Conservation (phyloP, 2,329 filamentous ascomycete species). For the Alternaria tenuissima region DNA sequence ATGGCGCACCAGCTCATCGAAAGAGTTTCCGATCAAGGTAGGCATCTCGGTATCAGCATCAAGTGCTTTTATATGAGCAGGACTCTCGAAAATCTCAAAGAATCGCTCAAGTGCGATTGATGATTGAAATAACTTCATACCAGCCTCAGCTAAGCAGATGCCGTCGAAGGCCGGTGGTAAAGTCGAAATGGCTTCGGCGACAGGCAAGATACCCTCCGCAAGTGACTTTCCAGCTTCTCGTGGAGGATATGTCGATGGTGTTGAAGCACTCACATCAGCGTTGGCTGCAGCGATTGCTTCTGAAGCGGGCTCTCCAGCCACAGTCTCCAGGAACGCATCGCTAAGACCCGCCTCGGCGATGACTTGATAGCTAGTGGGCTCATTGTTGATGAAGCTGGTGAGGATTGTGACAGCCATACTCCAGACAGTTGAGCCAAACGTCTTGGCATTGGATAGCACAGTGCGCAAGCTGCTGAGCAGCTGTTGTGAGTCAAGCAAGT, state of each 20-base stretch:
- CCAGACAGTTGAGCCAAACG: constrained; percentile 94
- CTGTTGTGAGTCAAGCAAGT: constrained; percentile 91
- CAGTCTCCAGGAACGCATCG: constrained; percentile 81
- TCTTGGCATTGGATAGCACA: constrained; percentile 79
- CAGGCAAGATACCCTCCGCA: constrained; percentile 81
- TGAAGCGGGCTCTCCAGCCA: constrained; percentile 61
- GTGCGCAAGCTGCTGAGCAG: constrained; percentile 79
- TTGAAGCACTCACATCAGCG: constrained; percentile 22
- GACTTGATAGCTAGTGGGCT: constrained; percentile 95
- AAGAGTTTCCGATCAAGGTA: constrained; percentile 78
- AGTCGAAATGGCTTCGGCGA: constrained; percentile 84
- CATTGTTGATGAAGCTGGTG: constrained; percentile 97
- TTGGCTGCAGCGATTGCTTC: constrained; percentile 28
- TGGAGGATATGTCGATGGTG: constrained; percentile 30
- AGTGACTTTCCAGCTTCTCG: constrained; percentile 44
- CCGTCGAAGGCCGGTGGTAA: constrained; percentile 90
- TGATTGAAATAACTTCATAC: constrained; percentile 84
- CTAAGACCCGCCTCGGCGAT: constrained; percentile 94
- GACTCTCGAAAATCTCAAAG: constrained; percentile 96
- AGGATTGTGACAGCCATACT: constrained; percentile 91
- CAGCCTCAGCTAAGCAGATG: constrained; percentile 88
- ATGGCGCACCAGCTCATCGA: constrained; percentile 94
- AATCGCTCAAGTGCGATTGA: constrained; percentile 86
- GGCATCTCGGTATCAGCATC: constrained; percentile 76
- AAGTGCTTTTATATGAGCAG: constrained; percentile 85